A percentile compares a stretch with the other conserved stretches of the same genome.
phyloP scores from a whole-genome alignment of 1,139 yeast genomes.

The Zygoascus meyerae region DNA sequence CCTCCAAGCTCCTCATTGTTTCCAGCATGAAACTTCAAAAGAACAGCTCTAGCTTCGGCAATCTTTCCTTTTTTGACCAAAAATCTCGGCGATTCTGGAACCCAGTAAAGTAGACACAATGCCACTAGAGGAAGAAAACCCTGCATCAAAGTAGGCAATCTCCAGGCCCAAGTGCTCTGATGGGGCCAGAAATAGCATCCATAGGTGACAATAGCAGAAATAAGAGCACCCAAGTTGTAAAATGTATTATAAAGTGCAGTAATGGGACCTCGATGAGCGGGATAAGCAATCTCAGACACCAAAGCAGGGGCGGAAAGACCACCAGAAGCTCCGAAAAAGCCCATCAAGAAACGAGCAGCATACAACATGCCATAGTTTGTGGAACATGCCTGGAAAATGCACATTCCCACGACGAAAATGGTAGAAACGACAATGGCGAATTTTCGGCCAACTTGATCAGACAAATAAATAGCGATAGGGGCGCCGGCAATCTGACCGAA shows the following conservation, averaged over 20 bases:
- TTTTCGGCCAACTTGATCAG: conserved; percentile 48
- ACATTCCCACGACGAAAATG: conserved; percentile 39
- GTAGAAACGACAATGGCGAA: conserved; percentile 39
- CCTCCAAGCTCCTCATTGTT: conserved; percentile 24
- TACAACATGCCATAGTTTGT: conserved; percentile 41
- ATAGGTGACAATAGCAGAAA: conserved; percentile 11
- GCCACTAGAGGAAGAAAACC: conserved; percentile 37
- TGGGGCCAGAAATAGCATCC: conserved; percentile 19
- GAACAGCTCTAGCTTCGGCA: conserved; percentile 34
- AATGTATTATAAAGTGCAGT: conserved; percentile 12
- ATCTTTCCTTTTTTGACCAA: conserved; percentile 38
- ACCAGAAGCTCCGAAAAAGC: conserved; percentile 5
- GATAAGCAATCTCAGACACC: conserved; percentile 21
- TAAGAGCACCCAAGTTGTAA: conserved; percentile 12
- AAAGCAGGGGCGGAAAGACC: conserved; percentile 13
- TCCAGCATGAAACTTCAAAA: conserved; percentile 23
- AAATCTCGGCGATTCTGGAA: conserved; percentile 57
- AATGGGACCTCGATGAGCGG: conserved; percentile 14
- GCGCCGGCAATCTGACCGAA: conserved; percentile 9
- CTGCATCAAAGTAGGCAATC: conserved; percentile 41
- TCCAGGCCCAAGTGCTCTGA: conserved; percentile 37
- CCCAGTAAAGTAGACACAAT: conserved; percentile 22
- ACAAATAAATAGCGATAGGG: conserved; percentile 25
- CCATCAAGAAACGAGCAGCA: conserved; percentile 10
- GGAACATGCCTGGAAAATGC: conserved; percentile 41